phyloP scores from a whole-genome alignment of 2,329 filamentous ascomycete species.

The Fusarium setosum region DNA sequence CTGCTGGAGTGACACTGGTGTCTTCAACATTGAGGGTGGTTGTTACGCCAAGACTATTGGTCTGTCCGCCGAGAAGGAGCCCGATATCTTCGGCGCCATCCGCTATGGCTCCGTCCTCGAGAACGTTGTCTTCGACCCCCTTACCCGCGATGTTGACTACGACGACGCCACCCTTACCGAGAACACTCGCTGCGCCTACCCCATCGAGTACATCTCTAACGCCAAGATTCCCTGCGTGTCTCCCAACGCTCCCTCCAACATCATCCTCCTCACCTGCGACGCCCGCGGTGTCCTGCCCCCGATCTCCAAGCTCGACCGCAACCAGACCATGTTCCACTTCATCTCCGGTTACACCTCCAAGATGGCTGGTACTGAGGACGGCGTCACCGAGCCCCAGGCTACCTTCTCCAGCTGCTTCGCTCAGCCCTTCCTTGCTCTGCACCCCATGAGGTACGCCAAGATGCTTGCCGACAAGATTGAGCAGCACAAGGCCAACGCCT shows the following conservation, averaged over 20 bases:
- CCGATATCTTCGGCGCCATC: constrained; percentile 96
- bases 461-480: constrained; percentile 99
- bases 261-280: constrained; percentile 97
- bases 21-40: constrained; percentile 99
- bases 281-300: constrained; percentile 96
- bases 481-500: constrained; percentile 93
- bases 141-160: constrained; percentile 92
- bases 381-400: constrained; percentile 95
- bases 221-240: constrained; percentile 98
- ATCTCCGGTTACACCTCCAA: constrained; percentile 99
- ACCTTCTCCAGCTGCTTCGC: constrained; percentile 99
- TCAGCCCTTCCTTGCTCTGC: constrained; percentile 97
- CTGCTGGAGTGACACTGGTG: constrained; percentile 96
- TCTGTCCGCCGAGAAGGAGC: constrained; percentile 97
- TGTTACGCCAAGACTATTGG: constrained; percentile 99
- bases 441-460: constrained; percentile 98
- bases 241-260: constrained; percentile 91
- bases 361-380: constrained; percentile 99
- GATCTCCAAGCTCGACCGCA: constrained; percentile 94
- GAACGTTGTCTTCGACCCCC: constrained; percentile 97
- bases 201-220: constrained; percentile 98
- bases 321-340: constrained; percentile 99
- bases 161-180: constrained; percentile 95
- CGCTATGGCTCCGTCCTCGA: constrained; percentile 96
- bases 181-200: constrained; percentile 98